phyloP scores from a whole-genome alignment of 345 rosid species.

The Triadica sebifera region DNA sequence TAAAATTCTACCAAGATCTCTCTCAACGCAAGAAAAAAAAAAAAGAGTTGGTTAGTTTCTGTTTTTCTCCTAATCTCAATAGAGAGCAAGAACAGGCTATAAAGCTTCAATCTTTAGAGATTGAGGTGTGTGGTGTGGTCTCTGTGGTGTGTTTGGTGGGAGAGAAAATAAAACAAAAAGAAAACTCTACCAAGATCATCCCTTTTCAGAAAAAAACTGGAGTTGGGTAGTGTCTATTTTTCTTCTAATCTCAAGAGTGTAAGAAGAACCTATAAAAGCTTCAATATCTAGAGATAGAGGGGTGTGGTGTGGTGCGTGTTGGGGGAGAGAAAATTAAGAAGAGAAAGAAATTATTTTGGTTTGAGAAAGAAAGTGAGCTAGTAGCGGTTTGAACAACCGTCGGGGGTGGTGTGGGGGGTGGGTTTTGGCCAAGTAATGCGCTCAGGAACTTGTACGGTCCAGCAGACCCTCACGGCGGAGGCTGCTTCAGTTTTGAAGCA shows the following conservation, averaged over 20 bases:
- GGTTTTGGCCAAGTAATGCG: slow-evolving; percentile 76
- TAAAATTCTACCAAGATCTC: slow-evolving; percentile 30
- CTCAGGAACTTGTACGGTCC: slow-evolving; percentile 84
- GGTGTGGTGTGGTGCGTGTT: slow-evolving; percentile 25
- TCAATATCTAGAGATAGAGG: background rate
- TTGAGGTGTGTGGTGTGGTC: slow-evolving; percentile 8
- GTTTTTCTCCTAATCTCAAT: slow-evolving; percentile 5
- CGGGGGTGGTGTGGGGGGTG: slow-evolving; percentile 49
- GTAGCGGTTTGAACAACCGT: slow-evolving; percentile 5
- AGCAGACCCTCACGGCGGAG: slow-evolving; percentile 97
- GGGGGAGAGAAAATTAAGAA: slow-evolving; percentile 10
- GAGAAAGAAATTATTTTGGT: background rate
- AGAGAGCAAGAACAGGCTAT: slow-evolving; percentile 14
- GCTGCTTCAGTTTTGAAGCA: slow-evolving; percentile 96
- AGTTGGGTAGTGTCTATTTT: background rate
- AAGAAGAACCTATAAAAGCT: slow-evolving; percentile 13
- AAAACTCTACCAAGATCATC: slow-evolving; percentile 24
- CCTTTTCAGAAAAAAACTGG: background rate
- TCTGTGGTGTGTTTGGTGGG: slow-evolving; percentile 20
- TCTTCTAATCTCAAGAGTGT: slow-evolving; percentile 10
- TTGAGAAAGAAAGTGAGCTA: slow-evolving; percentile 11
- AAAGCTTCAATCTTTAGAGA: slow-evolving; percentile 6
- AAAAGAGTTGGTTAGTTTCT: background rate
- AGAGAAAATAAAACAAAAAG: slow-evolving; percentile 4
- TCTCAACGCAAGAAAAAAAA: no score